These are phyloP conservation scores for Eutrema yunnanense DNA, from an alignment of 345 rosid genomes.

Conservation along the genomic window DNA sequence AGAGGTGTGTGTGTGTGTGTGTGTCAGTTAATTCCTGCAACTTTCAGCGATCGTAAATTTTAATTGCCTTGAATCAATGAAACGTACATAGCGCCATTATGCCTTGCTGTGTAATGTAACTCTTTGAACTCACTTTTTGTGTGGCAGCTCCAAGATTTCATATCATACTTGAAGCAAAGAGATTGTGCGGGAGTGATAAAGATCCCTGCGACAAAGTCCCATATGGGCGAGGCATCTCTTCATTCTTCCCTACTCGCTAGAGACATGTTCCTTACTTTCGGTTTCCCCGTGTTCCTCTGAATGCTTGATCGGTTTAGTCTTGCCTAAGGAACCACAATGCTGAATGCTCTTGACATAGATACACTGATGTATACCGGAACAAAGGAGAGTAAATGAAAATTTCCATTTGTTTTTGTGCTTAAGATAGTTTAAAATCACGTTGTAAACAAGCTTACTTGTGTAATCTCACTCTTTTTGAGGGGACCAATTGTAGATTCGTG, in stretches of 20 bases:
- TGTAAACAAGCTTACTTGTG: constrained; percentile 4
- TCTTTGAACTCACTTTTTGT: not conserved
- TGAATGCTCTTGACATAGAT: constrained; percentile 22
- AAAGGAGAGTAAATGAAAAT: constrained; percentile 5
- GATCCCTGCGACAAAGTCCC: constrained; percentile 58
- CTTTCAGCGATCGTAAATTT: too few relatives aligned
- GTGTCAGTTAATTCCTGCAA: too few relatives aligned
- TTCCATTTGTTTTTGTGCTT: not conserved
- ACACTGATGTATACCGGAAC: not conserved
- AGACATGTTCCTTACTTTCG: constrained; percentile 71
- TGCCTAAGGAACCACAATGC: constrained; percentile 83
- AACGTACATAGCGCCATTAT: too few relatives aligned
- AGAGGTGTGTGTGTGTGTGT: too few relatives aligned
- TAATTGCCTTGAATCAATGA: too few relatives aligned
- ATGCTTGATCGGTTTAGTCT: constrained; percentile 69
- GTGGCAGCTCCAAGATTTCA: constrained; percentile 84
- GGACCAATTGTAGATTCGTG: constrained; percentile 14
- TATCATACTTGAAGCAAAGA: constrained; percentile 85
- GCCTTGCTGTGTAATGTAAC: too few relatives aligned
- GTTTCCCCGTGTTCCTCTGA: constrained; percentile 44
- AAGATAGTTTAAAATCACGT: not conserved
- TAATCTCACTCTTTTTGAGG: not conserved
- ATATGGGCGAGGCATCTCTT: constrained; percentile 95
- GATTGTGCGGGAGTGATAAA: constrained; percentile 97
- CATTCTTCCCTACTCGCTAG: constrained; percentile 74